Evolutionary conservation across 1,284 basidiomycete genomes (phyloP), one percentile per base, ranked within the genome.

Genomic region (Irpex sp.): DNA sequence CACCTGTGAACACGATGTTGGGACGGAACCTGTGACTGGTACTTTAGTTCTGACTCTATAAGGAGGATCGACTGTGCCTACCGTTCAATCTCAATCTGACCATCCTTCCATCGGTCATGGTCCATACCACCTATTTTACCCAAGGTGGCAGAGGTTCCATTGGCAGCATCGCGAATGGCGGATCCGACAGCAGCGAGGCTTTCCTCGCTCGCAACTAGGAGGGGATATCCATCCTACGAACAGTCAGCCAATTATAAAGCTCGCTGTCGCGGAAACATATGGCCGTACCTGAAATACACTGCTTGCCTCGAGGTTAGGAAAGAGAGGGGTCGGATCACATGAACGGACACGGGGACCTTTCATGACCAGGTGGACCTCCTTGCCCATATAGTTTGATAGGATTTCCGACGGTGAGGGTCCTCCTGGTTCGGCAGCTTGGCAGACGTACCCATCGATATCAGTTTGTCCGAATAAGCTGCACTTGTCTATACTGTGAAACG

Each of bases 221-320:
- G 70, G 0, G 91, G 90, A 70, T 85, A 92, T 59, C 83, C 86
- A 69, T 93, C 91, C 72, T 91, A 87, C 70, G 82, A 90, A 62
- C 79, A 15, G 44, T 34, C n/a, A 36, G 15, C 36, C 19, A 62
- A 36, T 26, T 17, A 4, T 11, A 62, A 36, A n/a, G 34, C 19
- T n/a, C 51, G 36, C n/a, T 9, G 40, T 11, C 31, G 13, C 13
- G 21, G 5, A 44, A 36, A 56, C 26, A n/a, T 11, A 59, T 13
- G 47, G 34, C 62, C 58, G 34, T 21, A 69, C 89, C 70, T 92
- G 90, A 73, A 85, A 92, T 62, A 80, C 75, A 4, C 84, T 76
- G 13, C 77, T 81, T 13, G 82, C 84, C 38, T 83, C 76, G 51
- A 91, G 76, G 11, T 81, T 70, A 0, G 89, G 88, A 69, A 85